phyloP scores from a whole-genome alignment of 2,329 filamentous ascomycete genomes.

The Blastomyces silverae region DNA sequence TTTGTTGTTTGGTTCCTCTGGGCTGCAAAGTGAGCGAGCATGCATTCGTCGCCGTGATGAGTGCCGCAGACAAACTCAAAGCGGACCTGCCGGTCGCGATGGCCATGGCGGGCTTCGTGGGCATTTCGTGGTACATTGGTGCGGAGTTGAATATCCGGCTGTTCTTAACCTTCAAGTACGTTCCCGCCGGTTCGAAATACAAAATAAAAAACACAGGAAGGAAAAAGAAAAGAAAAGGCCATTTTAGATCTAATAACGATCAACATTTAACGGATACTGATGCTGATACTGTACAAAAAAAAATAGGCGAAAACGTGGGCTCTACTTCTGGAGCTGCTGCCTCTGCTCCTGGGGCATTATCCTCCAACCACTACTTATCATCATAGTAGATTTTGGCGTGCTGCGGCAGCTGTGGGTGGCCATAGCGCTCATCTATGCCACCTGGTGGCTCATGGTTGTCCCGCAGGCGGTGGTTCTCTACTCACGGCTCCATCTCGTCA shows the following conservation, averaged over 20 bases:
- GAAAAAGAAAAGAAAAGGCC: too few relatives aligned
- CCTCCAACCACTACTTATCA: background rate
- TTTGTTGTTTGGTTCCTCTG: too few relatives aligned
- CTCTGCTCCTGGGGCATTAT: constrained; percentile 1
- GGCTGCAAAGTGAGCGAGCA: too few relatives aligned
- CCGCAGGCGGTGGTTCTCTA: constrained; percentile 23
- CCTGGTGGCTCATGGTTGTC: constrained; percentile 22
- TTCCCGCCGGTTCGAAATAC: background rate
- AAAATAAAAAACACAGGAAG: background rate
- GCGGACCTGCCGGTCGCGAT: background rate
- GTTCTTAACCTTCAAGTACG: constrained; percentile 1
- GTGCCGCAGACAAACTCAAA: background rate
- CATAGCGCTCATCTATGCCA: constrained; percentile 26
- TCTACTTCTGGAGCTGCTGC: background rate
- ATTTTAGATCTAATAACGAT: too few relatives aligned
- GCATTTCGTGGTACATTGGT: background rate
- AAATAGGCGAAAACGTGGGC: background rate
- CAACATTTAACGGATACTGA: too few relatives aligned
- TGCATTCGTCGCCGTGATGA: background rate
- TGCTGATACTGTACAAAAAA: background rate
- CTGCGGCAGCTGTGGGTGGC: background rate
- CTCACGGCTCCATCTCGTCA: constrained; percentile 22
- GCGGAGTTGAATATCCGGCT: background rate
- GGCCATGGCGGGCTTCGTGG: background rate
- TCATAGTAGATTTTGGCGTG: background rate